These are phyloP conservation scores for Saccharomycopsis selenospora DNA, from an alignment of 805 yeast species.

Conservation along the genomic window DNA sequence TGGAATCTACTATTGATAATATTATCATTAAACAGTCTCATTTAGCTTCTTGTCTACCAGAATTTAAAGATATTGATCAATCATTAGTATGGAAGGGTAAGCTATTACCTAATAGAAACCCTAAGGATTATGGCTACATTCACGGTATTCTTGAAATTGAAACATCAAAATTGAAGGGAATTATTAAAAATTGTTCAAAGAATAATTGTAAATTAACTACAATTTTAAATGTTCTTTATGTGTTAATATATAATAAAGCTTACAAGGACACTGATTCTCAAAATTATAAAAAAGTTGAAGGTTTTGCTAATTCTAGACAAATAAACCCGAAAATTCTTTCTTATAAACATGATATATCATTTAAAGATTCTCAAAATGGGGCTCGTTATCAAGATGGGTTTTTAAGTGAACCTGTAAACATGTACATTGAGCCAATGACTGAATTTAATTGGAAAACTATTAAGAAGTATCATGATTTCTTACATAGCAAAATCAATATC, in stretches of 20 bases:
- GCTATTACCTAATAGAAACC: background rate
- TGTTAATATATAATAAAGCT: background rate
- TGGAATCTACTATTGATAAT: background rate
- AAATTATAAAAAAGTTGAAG: conserved; percentile 7
- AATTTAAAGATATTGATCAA: background rate
- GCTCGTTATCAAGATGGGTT: conserved; percentile 6
- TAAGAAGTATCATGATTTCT: background rate
- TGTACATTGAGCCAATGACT: conserved; percentile 4
- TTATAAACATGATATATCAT: background rate
- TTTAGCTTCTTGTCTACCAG: background rate
- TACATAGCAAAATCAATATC: background rate
- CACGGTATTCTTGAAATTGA: background rate
- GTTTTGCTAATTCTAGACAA: background rate
- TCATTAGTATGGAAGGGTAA: background rate
- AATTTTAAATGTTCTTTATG: background rate
- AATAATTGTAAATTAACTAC: background rate
- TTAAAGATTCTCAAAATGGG: background rate
- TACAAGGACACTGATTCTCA: background rate
- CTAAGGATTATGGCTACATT: background rate
- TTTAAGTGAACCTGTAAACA: background rate
- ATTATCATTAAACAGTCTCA: background rate
- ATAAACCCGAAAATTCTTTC: background rate
- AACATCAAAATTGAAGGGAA: background rate
- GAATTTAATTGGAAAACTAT: background rate
- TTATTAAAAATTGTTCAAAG: background rate